These are phyloP conservation scores for Lotmaria passim DNA, from an alignment of 208 protist species.

Conservation along the genomic window DNA sequence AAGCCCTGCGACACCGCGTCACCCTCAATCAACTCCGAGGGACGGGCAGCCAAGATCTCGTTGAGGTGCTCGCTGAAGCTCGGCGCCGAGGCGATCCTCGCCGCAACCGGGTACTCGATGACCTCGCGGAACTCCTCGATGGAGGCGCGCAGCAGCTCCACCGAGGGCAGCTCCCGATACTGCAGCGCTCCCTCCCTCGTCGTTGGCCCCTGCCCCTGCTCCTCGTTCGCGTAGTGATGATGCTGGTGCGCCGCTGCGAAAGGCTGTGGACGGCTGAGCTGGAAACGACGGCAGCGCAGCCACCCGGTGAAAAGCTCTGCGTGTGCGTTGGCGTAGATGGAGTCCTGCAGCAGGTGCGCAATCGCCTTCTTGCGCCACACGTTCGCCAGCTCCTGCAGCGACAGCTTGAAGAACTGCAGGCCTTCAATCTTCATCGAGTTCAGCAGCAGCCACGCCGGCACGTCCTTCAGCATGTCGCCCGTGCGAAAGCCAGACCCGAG, in stretches of 20 bases:
- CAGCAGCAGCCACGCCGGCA: conserved; percentile 89
- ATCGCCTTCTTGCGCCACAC: conserved; percentile 91
- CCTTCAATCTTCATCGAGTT: conserved; percentile 89
- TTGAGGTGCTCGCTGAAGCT: conserved; percentile 68
- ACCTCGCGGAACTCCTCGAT: conserved; percentile 83
- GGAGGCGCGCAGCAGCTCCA: conserved; percentile 45
- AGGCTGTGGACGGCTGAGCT: conserved; percentile 25
- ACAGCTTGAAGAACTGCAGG: conserved; percentile 91
- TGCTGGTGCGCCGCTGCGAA: neutral
- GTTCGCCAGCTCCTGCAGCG: conserved; percentile 89
- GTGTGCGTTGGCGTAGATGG: conserved; percentile 52
- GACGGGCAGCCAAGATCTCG: conserved; percentile 39
- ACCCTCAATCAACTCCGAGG: conserved; percentile 47
- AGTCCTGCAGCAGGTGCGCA: conserved; percentile 65
- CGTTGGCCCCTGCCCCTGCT: neutral
- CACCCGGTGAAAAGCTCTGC: conserved; percentile 49
- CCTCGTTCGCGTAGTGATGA: conserved; percentile 14
- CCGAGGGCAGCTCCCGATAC: conserved; percentile 23
- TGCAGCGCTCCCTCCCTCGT: neutral
- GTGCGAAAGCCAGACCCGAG: conserved; percentile 51
- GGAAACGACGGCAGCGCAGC: conserved; percentile 59
- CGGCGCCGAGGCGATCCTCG: conserved; percentile 35
- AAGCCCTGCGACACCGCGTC: conserved; percentile 40
- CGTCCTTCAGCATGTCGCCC: conserved; percentile 69
- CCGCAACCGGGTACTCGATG: conserved; percentile 63